phyloP scores from a whole-genome alignment of 352 stramenopile genomes.

The Phytopythium ostracodes region DNA sequence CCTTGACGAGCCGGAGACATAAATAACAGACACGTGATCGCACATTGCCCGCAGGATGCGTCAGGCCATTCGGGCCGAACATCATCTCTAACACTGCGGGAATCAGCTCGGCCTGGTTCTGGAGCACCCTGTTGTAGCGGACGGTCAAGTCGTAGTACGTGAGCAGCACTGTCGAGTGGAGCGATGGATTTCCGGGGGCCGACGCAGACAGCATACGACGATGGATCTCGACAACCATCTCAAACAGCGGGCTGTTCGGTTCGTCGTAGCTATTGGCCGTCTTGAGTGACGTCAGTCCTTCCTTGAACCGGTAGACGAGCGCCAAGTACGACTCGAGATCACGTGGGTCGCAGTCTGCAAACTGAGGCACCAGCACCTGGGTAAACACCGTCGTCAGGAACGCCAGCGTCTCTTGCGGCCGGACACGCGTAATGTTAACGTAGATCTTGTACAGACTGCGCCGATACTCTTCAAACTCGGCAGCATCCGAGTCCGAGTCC shows the following conservation, averaged over 20 bases:
- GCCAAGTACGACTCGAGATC: conserved; percentile 79
- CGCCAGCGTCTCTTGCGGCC: conserved; percentile 58
- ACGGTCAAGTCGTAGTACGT: conserved; percentile 81
- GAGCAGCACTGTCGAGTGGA: conserved; percentile 58
- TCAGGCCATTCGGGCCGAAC: conserved; percentile 74
- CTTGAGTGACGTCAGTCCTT: conserved; percentile 68
- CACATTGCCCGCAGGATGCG: conserved; percentile 46
- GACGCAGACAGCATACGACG: conserved; percentile 44
- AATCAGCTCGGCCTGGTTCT: conserved; percentile 64
- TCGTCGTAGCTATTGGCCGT: conserved; percentile 58
- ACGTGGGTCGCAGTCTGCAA: conserved; percentile 47
- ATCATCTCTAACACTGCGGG: conserved; percentile 75
- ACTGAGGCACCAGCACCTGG: conserved; percentile 46
- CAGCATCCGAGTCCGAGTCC: conserved; percentile 67
- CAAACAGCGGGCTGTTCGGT: conserved; percentile 54
- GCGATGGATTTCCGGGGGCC: conserved; percentile 11
- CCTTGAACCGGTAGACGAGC: conserved; percentile 80
- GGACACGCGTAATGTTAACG: conserved; percentile 78
- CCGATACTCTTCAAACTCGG: conserved; percentile 83
- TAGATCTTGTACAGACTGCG: conserved; percentile 85
- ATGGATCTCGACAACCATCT: conserved; percentile 71
- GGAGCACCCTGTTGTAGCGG: conserved; percentile 71
- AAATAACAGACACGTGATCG: conserved; percentile 84
- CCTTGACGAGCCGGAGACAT: conserved; percentile 78
- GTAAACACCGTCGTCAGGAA: conserved; percentile 60